Evolutionary conservation across 306 rosid genomes (phyloP).

Genomic region (Vigna hirtella): DNA sequence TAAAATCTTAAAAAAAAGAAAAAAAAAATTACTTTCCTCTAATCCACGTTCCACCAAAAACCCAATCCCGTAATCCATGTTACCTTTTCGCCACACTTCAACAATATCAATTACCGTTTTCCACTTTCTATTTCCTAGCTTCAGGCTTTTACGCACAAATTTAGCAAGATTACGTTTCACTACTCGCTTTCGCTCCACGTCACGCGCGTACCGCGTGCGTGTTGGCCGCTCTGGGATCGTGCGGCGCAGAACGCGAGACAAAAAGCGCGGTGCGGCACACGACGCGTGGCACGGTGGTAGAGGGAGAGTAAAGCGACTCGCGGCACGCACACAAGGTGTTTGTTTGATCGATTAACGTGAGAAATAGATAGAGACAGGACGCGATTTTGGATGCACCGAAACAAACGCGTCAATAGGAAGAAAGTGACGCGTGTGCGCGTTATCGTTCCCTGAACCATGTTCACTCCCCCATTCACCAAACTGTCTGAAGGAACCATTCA

Average conservation of each 20-base stretch:
- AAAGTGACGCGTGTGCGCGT: slow-evolving; percentile 46
- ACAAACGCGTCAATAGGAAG: slow-evolving; percentile 57
- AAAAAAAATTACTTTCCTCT: neutral
- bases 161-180: neutral
- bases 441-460: neutral
- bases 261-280: accelerated
- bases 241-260: neutral
- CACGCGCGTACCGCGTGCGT: slow-evolving; percentile 11
- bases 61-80: slow-evolving; percentile 16
- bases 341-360: slow-evolving; percentile 1
- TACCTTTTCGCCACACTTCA: slow-evolving; percentile 2
- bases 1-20: neutral
- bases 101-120: slow-evolving; percentile 1
- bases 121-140: neutral
- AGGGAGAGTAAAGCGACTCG: slow-evolving; percentile 6
- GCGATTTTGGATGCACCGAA: slow-evolving; percentile 48
- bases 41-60: neutral
- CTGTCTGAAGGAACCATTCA: slow-evolving; percentile 50
- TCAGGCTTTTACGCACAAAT: neutral
- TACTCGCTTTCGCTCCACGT: neutral
- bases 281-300: neutral
- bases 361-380: slow-evolving; percentile 29
- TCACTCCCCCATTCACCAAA: slow-evolving; percentile 40
- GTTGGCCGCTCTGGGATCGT: neutral
- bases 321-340: neutral